phyloP scores from a whole-genome alignment of 768 basidiomycete genomes.

The Pulveroboletus sp. region DNA sequence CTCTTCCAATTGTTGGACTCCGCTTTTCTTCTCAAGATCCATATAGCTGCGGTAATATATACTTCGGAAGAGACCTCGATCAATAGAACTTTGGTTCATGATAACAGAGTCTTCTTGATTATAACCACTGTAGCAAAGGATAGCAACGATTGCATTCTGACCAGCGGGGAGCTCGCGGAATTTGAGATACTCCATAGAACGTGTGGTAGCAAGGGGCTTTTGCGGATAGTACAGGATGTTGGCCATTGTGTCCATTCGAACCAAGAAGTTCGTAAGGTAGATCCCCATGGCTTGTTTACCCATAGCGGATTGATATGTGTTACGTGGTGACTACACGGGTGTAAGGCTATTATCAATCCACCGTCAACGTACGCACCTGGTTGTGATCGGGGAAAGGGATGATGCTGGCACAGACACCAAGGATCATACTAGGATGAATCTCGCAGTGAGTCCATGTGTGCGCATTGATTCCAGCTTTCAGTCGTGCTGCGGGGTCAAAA shows the following conservation, averaged over 20 bases:
- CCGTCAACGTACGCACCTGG: constrained; percentile 54
- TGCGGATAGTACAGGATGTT: constrained; percentile 99
- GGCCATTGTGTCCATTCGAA: constrained; percentile 99
- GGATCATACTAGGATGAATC: constrained; percentile 98
- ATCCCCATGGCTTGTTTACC: constrained; percentile 99
- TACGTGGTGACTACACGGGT: constrained; percentile 83
- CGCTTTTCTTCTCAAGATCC: constrained; percentile 97
- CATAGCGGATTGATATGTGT: constrained; percentile 99
- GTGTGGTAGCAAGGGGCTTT: constrained; percentile 96
- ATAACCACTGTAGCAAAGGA: constrained; percentile 97
- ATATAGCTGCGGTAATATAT: constrained; percentile 98
- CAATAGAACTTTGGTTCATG: constrained; percentile 99
- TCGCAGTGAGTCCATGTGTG: constrained; percentile 99
- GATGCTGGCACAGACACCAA: constrained; percentile 97
- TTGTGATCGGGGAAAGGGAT: constrained; percentile 99
- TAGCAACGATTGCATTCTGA: constrained; percentile 99
- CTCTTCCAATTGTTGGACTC: constrained; percentile 86
- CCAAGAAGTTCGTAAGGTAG: constrained; percentile 95
- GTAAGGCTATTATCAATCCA: not conserved
- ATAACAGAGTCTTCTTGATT: constrained; percentile 99
- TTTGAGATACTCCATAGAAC: constrained; percentile 98
- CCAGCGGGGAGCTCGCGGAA: constrained; percentile 98
- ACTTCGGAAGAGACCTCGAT: constrained; percentile 96
- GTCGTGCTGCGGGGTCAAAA: constrained; percentile 80
- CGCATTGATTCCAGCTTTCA: constrained; percentile 79